Conservation (phyloP, 2,329 filamentous ascomycete species). For the Dothideomycetes sp. region DNA sequence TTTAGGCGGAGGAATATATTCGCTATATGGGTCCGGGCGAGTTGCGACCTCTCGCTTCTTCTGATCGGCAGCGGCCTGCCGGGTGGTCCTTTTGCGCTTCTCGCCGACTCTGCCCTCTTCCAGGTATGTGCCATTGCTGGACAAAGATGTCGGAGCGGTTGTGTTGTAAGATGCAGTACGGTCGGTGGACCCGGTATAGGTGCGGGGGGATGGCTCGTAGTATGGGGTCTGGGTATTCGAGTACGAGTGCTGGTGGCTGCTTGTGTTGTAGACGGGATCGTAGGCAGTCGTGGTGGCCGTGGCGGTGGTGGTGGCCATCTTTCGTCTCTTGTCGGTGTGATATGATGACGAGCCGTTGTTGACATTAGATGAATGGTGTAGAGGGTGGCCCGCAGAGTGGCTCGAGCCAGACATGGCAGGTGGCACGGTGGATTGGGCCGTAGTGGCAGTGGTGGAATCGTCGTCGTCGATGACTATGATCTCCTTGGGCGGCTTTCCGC, state of each 20-base stretch:
- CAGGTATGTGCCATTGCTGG: conserved; percentile 52
- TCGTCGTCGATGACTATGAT: conserved; percentile 44
- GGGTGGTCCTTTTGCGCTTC: conserved; percentile 76
- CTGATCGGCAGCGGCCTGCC: conserved; percentile 72
- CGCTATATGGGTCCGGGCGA: conserved; percentile 52
- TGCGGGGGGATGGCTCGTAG: conserved; percentile 53
- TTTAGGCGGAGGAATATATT: conserved; percentile 76
- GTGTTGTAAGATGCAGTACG: conserved; percentile 71
- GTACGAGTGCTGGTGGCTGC: conserved; percentile 48
- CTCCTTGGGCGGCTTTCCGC: conserved; percentile 32
- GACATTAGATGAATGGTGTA: conserved; percentile 25
- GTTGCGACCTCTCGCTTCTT: conserved; percentile 57
- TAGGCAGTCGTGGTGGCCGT: no score
- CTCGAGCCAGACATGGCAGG: conserved; percentile 11
- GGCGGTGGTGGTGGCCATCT: conserved; percentile 45
- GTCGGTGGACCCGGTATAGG: conserved; percentile 69
- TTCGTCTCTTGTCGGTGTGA: conserved; percentile 63
- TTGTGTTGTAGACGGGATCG: conserved; percentile 56
- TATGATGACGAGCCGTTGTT: no score
- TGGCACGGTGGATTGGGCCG: conserved; percentile 7
- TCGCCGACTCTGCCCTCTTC: conserved; percentile 60
- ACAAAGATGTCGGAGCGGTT: conserved; percentile 69
- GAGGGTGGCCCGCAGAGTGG: conserved; percentile 15
- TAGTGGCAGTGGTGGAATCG: conserved; percentile 6
- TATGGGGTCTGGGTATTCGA: conserved; percentile 65